phyloP scores from a whole-genome alignment of 202 grass and related monocot species.

The Tripidium arundinaceum region DNA sequence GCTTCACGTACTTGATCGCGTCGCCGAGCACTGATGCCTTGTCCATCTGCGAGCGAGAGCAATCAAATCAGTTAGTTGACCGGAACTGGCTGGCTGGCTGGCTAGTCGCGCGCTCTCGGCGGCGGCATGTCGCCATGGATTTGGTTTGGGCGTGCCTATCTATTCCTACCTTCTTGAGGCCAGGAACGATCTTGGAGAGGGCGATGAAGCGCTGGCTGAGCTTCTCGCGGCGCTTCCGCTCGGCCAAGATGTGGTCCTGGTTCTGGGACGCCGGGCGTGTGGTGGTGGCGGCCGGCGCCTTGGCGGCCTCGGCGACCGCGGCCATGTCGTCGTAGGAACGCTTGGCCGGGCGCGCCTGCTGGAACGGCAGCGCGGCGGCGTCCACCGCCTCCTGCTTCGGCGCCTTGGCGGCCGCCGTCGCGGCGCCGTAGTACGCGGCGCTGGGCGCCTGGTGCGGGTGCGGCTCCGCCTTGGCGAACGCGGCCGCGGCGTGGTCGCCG shows the following conservation, averaged over 20 bases:
- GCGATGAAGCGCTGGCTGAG: conserved; percentile 97
- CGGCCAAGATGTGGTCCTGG: conserved; percentile 95
- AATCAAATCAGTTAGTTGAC: not conserved
- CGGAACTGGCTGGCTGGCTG: not conserved
- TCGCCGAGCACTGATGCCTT: conserved; percentile 95
- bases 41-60: conserved; percentile 58
- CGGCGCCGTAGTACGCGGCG: conserved; percentile 33
- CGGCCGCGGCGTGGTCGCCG: conserved; percentile 35
- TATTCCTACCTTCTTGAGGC: no score
- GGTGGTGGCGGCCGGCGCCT: not conserved
- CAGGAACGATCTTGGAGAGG: conserved; percentile 90
- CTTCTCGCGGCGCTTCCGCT: conserved; percentile 94
- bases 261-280: conserved; percentile 56
- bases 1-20: conserved; percentile 91
- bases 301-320: conserved; percentile 1
- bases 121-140: not conserved
- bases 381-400: conserved; percentile 60
- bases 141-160: not conserved
- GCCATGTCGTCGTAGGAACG: conserved; percentile 62
- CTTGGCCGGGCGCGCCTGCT: conserved; percentile 33
- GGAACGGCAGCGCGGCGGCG: conserved; percentile 17
- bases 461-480: conserved; percentile 12
- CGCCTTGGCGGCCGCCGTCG: conserved; percentile 18
- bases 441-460: not conserved
- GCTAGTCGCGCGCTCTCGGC: no score